A percentile compares a stretch with the other conserved stretches of the same genome.
These are phyloP conservation scores for Tolypocladium pustulatum DNA, from an alignment of 2,329 filamentous ascomycete genomes.

Conservation along the genomic window DNA sequence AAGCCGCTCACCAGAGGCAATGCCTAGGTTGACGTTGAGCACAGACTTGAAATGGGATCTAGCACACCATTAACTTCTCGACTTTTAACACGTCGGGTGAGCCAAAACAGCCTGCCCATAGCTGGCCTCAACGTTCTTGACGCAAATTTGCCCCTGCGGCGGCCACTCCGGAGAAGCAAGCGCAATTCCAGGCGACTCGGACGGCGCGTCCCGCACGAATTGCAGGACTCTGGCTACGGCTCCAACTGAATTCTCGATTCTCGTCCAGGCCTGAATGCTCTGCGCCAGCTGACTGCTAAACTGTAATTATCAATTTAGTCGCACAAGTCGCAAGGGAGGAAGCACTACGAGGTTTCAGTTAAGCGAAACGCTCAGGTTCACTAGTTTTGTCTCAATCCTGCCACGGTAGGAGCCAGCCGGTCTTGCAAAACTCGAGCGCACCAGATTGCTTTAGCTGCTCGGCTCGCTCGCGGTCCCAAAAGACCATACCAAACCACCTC, in stretches of 20 bases:
- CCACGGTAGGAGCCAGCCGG: background rate
- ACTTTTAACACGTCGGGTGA: background rate
- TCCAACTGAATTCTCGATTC: slow-evolving; percentile 20
- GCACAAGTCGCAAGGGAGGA: background rate
- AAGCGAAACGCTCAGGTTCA: background rate
- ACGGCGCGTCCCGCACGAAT: slow-evolving; percentile 16
- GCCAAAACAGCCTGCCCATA: slow-evolving; percentile 8
- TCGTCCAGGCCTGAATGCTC: slow-evolving; percentile 20
- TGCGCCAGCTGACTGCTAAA: slow-evolving; percentile 16
- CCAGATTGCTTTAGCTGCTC: background rate
- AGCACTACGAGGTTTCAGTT: background rate
- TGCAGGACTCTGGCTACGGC: slow-evolving; percentile 23
- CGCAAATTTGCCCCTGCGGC: slow-evolving; percentile 14
- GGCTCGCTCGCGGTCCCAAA: background rate
- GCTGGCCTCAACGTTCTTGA: slow-evolving; percentile 14
- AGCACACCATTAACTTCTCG: background rate
- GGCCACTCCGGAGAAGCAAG: slow-evolving; percentile 17
- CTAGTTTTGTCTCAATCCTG: background rate
- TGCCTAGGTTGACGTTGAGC: slow-evolving; percentile 16
- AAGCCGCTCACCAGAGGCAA: slow-evolving; percentile 23
- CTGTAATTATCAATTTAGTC: slow-evolving; percentile 1
- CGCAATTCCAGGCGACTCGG: slow-evolving; percentile 2
- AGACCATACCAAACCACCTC: background rate
- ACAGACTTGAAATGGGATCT: slow-evolving; percentile 5
- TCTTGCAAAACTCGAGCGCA: background rate